Evolutionary conservation across 1,284 basidiomycete species (phyloP).

Genomic region (Ganoderma lingzhi): DNA sequence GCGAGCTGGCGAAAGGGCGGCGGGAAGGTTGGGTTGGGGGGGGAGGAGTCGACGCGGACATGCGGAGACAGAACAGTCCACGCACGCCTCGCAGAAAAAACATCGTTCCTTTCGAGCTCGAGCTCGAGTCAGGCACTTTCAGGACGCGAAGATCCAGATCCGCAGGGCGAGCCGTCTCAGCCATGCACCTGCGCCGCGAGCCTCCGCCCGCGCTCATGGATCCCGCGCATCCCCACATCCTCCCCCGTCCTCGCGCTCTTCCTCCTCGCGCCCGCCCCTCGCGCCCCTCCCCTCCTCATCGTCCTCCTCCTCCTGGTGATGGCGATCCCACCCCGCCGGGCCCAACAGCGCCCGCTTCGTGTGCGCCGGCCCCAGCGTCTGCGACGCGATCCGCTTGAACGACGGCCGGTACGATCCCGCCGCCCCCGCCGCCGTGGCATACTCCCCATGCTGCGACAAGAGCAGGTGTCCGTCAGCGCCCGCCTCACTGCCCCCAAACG

Average conservation of each 20-base stretch:
- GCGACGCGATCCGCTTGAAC: conserved; percentile 76
- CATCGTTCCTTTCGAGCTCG: background rate
- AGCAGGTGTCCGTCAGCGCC: conserved; percentile 7
- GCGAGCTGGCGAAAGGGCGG: background rate
- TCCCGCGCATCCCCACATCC: background rate
- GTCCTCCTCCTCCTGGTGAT: conserved; percentile 34
- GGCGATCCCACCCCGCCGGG: conserved; percentile 42
- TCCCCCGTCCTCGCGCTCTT: conserved; percentile 9
- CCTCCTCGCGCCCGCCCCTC: conserved; percentile 27
- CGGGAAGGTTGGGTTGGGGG: too few relatives aligned
- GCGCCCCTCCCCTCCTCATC: conserved; percentile 41
- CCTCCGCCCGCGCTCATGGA: background rate
- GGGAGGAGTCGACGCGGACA: too few relatives aligned
- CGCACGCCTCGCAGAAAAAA: too few relatives aligned
- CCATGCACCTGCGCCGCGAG: background rate
- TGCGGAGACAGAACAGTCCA: too few relatives aligned
- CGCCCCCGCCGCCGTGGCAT: conserved; percentile 22
- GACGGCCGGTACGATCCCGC: conserved; percentile 55
- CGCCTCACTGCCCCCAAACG: conserved; percentile 37
- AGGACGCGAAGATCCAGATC: background rate
- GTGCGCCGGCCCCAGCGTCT: conserved; percentile 68
- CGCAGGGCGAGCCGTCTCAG: background rate
- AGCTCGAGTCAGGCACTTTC: too few relatives aligned
- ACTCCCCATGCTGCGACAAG: conserved; percentile 25
- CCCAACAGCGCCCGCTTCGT: conserved; percentile 59